Evolutionary conservation across 2,329 filamentous ascomycete species (phyloP).

Genomic region (Endoconidiophora polonica): DNA sequence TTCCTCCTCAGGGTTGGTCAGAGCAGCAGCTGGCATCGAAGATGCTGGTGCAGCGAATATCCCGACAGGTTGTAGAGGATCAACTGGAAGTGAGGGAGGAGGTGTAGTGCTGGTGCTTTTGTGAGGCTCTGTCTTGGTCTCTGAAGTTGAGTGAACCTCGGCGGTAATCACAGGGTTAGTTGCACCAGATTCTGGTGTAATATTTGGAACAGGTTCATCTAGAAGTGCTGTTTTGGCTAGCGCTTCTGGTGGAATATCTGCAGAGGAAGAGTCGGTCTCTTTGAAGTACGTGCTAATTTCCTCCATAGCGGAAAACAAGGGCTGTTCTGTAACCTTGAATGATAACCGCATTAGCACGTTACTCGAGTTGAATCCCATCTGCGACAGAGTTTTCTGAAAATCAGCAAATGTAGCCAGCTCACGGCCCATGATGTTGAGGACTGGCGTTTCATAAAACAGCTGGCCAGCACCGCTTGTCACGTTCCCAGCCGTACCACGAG

Average conservation of each 20-base stretch:
- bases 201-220: not conserved
- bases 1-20: slow-evolving; percentile 47
- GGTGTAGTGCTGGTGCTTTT: slow-evolving; percentile 13
- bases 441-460: slow-evolving; percentile 75
- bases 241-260: slow-evolving; percentile 7
- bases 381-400: slow-evolving; percentile 74
- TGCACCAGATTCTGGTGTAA: too few species aligned
- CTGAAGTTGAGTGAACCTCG: slow-evolving; percentile 7
- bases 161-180: not conserved
- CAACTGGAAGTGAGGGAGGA: slow-evolving; percentile 14
- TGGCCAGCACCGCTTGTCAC: slow-evolving; percentile 47
- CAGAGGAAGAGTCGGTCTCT: slow-evolving; percentile 20
- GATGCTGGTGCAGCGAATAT: slow-evolving; percentile 65
- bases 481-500: slow-evolving; percentile 53
- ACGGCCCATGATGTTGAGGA: slow-evolving; percentile 67
- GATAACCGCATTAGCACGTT: slow-evolving; percentile 62
- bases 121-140: not conserved
- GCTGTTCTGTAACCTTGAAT: slow-evolving; percentile 60
- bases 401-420: slow-evolving; percentile 63
- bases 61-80: slow-evolving; percentile 36
- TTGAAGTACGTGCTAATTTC: slow-evolving; percentile 66
- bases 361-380: slow-evolving; percentile 75
- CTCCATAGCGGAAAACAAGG: slow-evolving; percentile 69
- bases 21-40: slow-evolving; percentile 58
- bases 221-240: not conserved